Evolutionary conservation across 208 protist species (phyloP), one percentile per base, ranked within the genome.

Genomic region (Wallacemonas sp.): DNA sequence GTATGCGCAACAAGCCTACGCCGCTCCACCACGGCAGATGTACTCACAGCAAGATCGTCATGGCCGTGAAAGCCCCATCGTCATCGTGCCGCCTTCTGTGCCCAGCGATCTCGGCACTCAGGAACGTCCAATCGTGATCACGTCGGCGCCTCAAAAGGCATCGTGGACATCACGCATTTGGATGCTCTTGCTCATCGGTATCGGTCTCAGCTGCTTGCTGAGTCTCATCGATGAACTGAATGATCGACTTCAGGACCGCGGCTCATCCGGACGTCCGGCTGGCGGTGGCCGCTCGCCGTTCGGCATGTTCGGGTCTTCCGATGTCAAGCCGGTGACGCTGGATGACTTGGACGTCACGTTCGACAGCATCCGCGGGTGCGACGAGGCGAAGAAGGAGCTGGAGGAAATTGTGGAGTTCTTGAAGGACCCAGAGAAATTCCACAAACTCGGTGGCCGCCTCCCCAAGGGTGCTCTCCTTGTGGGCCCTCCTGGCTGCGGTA

Each of bases 401-500:
- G 84, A 96, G 64, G 93, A 94, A 56, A 92, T 97, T 60, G 93
- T 97, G 1, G 78, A 90, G 61, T 99, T 99, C 70, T 76, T 99
- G 11, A 95, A 94, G 49, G 86, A 98, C 61, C 98, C 98, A 8
- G 74, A 92, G 32, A 94, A 91, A 74, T 99, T 98, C 68, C 77
- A 90, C 27, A 68, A 76, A 21, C 74, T 99, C 24, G 98, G 98
- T 23, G 98, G 94, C 4, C 95, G 97, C 34, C 82, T 99, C 60
- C 97, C 98, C 26, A 98, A 98, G 48, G 98, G 97, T 66, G 87
- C 98, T 1, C 73, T 99, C 33, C 80, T 99, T n/a, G 89, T 97
- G 17, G 98, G 98, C 6, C 97, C 97, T n/a, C 98, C 98, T 21
- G 98, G 98, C 30, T 99, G 96, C 38, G 98, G 98, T 24, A 99